phyloP scores from a whole-genome alignment of 2,329 filamentous ascomycete species.

The Penicillium italicum region DNA sequence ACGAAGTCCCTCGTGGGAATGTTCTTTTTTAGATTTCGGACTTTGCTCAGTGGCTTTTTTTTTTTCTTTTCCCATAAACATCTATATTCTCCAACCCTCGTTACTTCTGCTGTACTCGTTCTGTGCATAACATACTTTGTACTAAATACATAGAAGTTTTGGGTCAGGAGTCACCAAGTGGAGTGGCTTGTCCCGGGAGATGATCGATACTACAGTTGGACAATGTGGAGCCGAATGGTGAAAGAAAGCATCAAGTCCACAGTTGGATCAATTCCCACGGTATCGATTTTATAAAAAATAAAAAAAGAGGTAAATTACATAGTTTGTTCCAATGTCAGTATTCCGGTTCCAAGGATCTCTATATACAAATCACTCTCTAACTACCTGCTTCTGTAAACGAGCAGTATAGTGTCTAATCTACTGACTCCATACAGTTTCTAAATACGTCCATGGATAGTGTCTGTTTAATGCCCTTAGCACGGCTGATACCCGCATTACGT shows the following conservation, averaged over 20 bases:
- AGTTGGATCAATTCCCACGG: background rate
- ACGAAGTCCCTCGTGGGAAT: background rate
- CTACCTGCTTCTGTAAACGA: background rate
- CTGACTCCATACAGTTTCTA: too few relatives aligned
- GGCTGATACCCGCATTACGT: background rate
- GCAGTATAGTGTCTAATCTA: too few relatives aligned
- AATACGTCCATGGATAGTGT: too few relatives aligned
- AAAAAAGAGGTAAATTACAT: background rate
- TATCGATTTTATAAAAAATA: background rate
- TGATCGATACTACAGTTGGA: slow-evolving; percentile 20
- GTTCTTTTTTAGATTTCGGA: background rate
- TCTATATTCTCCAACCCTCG: background rate
- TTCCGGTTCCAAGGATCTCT: background rate
- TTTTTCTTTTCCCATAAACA: background rate
- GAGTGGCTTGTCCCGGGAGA: slow-evolving; percentile 15
- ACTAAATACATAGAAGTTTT: background rate
- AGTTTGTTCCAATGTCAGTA: background rate
- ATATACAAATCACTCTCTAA: background rate
- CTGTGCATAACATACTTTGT: background rate
- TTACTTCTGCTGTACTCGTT: background rate
- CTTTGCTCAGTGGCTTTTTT: background rate
- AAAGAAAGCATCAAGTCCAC: background rate
- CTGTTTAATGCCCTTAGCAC: background rate
- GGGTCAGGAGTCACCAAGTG: slow-evolving; percentile 14
- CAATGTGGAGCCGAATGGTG: slow-evolving; percentile 1